These are phyloP conservation scores for Penicillium crustosum DNA, from an alignment of 2,329 filamentous ascomycete genomes.

Conservation along the genomic window DNA sequence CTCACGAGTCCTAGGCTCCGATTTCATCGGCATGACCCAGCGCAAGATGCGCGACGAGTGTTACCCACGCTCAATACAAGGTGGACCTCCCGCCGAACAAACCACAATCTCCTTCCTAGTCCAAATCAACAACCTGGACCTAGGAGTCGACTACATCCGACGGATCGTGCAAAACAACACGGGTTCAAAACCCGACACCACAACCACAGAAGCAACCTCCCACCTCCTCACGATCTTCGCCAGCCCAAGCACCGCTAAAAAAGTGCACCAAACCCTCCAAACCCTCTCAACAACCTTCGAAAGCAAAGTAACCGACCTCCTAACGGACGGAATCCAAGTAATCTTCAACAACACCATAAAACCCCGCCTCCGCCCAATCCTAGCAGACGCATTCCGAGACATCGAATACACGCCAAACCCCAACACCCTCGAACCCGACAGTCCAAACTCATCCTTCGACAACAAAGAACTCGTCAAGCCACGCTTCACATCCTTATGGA, in stretches of 20 bases:
- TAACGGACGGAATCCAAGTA: slow-evolving; percentile 80
- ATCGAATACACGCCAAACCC: slow-evolving; percentile 75
- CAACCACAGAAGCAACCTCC: slow-evolving; percentile 26
- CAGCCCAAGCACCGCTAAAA: slow-evolving; percentile 70
- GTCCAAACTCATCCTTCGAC: slow-evolving; percentile 44
- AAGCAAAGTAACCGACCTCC: slow-evolving; percentile 74
- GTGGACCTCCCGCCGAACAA: slow-evolving; percentile 80
- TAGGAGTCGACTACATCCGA: slow-evolving; percentile 84
- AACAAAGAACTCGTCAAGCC: slow-evolving; percentile 66
- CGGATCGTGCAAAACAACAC: slow-evolving; percentile 77
- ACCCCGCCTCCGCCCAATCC: slow-evolving; percentile 75
- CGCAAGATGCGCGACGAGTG: slow-evolving; percentile 96
- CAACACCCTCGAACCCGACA: slow-evolving; percentile 43
- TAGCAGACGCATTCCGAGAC: slow-evolving; percentile 88
- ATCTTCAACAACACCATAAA: slow-evolving; percentile 87
- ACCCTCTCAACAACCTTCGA: slow-evolving; percentile 71
- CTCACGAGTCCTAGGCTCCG: slow-evolving; percentile 74
- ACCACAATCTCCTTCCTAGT: slow-evolving; percentile 87
- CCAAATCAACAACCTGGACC: slow-evolving; percentile 91
- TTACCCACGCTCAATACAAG: slow-evolving; percentile 79
- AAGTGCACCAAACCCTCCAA: slow-evolving; percentile 67
- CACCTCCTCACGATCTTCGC: slow-evolving; percentile 69
- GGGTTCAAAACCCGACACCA: slow-evolving; percentile 30
- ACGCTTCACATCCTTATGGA: slow-evolving; percentile 83
- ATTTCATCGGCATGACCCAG: slow-evolving; percentile 96